Conservation (phyloP, 2,329 filamentous ascomycete genomes). For the Sporothrix protearum region DNA sequence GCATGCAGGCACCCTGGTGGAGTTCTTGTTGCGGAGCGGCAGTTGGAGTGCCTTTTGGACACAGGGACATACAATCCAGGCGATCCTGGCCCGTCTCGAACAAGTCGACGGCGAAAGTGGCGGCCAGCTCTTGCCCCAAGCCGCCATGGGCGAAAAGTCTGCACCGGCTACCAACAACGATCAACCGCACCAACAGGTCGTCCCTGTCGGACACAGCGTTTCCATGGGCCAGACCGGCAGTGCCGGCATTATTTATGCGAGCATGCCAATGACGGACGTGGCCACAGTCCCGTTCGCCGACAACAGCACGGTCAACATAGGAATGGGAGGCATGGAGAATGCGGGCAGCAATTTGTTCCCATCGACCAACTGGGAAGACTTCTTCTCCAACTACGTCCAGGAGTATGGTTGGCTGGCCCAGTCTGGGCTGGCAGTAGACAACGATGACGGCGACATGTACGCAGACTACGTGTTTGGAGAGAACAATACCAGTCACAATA, state of each 20-base stretch:
- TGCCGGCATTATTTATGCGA: not conserved
- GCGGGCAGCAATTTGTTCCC: not conserved
- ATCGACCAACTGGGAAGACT: not conserved
- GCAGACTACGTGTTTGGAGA: not conserved
- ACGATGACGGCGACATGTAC: conserved; percentile 2
- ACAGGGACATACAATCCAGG: not conserved
- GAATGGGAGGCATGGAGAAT: not conserved
- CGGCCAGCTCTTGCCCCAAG: not conserved
- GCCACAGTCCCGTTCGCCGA: not conserved
- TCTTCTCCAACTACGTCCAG: not conserved
- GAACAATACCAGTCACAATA: not conserved
- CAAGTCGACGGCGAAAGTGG: not conserved
- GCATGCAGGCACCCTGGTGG: not conserved
- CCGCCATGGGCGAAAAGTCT: not conserved
- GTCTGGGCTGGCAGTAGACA: not conserved
- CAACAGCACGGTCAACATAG: not conserved
- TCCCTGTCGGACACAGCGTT: not conserved
- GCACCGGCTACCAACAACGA: not conserved
- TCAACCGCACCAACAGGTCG: not conserved
- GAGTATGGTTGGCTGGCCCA: not conserved
- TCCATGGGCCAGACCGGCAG: not conserved
- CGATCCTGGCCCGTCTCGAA: not conserved
- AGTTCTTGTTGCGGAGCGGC: not conserved
- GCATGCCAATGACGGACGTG: not conserved
- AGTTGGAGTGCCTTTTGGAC: conserved; percentile 2